Base-by-base conservation (phyloP, 2,329 filamentous ascomycete genomes). In the Cercospora sp. region DNA sequence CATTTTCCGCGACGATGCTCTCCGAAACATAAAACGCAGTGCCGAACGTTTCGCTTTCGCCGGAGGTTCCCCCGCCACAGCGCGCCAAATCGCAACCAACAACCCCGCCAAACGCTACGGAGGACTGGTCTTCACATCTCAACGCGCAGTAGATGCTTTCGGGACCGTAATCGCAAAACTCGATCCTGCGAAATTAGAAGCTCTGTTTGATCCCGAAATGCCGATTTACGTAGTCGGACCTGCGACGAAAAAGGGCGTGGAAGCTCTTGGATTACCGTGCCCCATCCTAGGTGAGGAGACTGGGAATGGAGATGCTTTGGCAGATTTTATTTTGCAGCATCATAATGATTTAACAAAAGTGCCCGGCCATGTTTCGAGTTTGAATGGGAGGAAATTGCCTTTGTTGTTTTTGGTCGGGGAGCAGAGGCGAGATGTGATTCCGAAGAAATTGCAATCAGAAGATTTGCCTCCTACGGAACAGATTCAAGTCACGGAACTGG, bases 361-460 rank as follows among this genome's bases (percentile, higher is more conserved):
- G 10, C 75, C 75, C 31, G 66, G 28, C 30, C 73, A 72, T 45
- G 73, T 73, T 18, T 75, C 74, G 31, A 72, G 72, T 67, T 63
- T 77, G 4, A 71, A 77, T n/a, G 75, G 74, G 7, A 59, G 65
- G 13, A 87, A 88, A 73, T 88, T 85, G 0, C 86, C 90, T 0
- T 79, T 98, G 5, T 81, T 98, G 0, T 99, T 98, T 78, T 86
- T 96, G 13, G 93, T 96, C 0, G 95, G 95, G 20, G 94, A 97
- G 77, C 91, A 94, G 77, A 87, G 93, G 64, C 84, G 95, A 55
- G 95, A 98, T 77, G 88, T 97, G 72, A 97, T 99, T 70, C 94
- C 95, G 1, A 91, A 87, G 73, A 92, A 87, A 1, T 82, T 98
- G 42, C 91, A 89, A 83, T 85, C 87, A 45, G 76, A 82, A 0